A percentile compares a stretch with the other conserved stretches of the same genome.
phyloP scores from a whole-genome alignment of 1,139 yeast genomes.

The Scheffersomyces stambukii region DNA sequence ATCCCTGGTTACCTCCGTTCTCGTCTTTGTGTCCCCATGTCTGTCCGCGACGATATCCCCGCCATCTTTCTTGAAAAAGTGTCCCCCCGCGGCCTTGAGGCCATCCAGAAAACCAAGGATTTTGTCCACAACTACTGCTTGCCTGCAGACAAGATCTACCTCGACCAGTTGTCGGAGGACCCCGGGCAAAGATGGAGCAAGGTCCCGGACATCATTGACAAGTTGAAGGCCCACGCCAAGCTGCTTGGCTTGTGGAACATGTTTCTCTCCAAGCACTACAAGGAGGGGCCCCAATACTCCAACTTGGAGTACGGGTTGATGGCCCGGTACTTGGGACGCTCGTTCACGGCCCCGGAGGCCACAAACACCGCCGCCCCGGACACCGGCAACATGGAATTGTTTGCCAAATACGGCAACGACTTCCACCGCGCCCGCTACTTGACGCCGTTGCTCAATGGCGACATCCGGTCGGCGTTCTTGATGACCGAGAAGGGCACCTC shows the following conservation, averaged over 20 bases:
- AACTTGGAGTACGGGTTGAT: conserved; percentile 67
- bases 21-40: conserved; percentile 12
- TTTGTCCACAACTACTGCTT: conserved; percentile 59
- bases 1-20: background rate
- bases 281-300: conserved; percentile 61
- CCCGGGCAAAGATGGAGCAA: conserved; percentile 46
- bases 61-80: conserved; percentile 40
- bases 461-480: conserved; percentile 62
- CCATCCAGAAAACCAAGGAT: conserved; percentile 44
- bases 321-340: conserved; percentile 65
- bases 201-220: conserved; percentile 50
- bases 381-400: conserved; percentile 72
- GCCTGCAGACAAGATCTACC: conserved; percentile 52
- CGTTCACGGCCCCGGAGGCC: conserved; percentile 56
- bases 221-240: conserved; percentile 52
- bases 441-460: conserved; percentile 53
- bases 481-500: conserved; percentile 70
- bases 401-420: conserved; percentile 55
- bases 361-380: conserved; percentile 68
- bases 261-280: conserved; percentile 53
- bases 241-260: conserved; percentile 62
- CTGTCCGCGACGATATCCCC: conserved; percentile 40
- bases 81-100: conserved; percentile 48
- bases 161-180: conserved; percentile 34
- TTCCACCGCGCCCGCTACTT: conserved; percentile 54